These are phyloP conservation scores for Boletellus deceptivus DNA, from an alignment of 1,284 basidiomycete species.

Conservation along the genomic window DNA sequence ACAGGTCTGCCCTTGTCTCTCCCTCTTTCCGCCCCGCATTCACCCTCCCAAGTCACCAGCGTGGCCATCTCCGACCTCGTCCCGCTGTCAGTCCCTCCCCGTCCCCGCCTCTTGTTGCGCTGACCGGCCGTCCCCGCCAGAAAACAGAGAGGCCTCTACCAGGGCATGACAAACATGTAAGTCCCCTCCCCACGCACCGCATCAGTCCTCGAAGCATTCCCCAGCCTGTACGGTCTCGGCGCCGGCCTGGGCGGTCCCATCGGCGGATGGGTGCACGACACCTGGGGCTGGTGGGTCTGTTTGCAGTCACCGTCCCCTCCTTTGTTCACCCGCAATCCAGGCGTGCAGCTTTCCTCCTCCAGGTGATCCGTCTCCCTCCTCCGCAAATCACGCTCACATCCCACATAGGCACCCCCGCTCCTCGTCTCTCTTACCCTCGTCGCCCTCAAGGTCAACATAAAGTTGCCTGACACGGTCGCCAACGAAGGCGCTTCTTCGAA, in stretches of 20 bases:
- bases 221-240: constrained; percentile 72
- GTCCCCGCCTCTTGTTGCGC: neutral
- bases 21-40: constrained; percentile 15
- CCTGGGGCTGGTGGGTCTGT: constrained; percentile 71
- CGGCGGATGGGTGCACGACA: constrained; percentile 84
- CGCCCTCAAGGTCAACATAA: constrained; percentile 70
- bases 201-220: constrained; percentile 8
- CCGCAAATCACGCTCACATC: constrained; percentile 36
- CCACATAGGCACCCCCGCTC: constrained; percentile 67
- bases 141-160: constrained; percentile 83
- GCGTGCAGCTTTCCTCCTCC: constrained; percentile 28
- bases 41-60: constrained; percentile 58
- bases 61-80: constrained; percentile 78
- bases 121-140: constrained; percentile 37
- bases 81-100: constrained; percentile 59
- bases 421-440: constrained; percentile 68
- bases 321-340: constrained; percentile 23
- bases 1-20: constrained; percentile 54
- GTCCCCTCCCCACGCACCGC: constrained; percentile 15
- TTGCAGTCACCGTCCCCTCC: constrained; percentile 7
- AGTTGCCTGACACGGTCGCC: constrained; percentile 58
- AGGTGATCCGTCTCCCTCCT: constrained; percentile 71
- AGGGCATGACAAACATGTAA: constrained; percentile 86
- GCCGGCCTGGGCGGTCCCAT: constrained; percentile 87
- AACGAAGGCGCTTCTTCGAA: constrained; percentile 60